These are phyloP conservation scores for Ascocoryne sarcoides DNA, from an alignment of 2,329 filamentous ascomycete species.

Conservation along the genomic window DNA sequence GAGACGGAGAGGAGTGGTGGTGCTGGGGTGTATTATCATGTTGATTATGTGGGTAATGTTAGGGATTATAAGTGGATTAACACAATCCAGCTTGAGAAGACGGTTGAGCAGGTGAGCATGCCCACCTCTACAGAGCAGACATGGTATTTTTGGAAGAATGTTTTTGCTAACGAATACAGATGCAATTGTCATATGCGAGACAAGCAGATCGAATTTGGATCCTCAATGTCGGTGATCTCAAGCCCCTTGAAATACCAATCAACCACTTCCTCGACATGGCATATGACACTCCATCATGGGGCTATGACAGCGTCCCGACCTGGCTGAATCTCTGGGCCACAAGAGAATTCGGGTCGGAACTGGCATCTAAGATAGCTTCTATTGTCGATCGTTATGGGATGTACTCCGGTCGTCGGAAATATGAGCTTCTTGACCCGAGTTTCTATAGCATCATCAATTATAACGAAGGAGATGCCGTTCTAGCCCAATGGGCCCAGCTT, in stretches of 20 bases:
- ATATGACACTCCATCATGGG: conserved; percentile 51
- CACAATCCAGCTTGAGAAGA: conserved; percentile 56
- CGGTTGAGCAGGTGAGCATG: conserved; percentile 43
- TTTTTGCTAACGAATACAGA: conserved; percentile 39
- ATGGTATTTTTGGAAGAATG: no score
- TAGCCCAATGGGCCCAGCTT: conserved; percentile 46
- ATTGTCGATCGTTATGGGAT: conserved; percentile 48
- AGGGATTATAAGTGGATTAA: conserved; percentile 53
- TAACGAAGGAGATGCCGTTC: conserved; percentile 50
- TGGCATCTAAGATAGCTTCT: conserved; percentile 39
- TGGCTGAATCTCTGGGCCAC: conserved; percentile 50
- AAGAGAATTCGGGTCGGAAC: conserved; percentile 45
- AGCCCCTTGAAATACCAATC: conserved; percentile 53
- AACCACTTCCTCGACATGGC: conserved; percentile 60
- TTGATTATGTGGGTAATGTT: conserved; percentile 43
- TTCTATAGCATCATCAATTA: conserved; percentile 56
- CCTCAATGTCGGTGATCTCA: conserved; percentile 56
- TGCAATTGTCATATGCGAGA: conserved; percentile 51
- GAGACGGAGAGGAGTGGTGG: conserved; percentile 53
- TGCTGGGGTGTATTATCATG: conserved; percentile 53
- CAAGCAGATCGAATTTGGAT: conserved; percentile 48
- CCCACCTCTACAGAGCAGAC: no score
- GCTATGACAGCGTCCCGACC: conserved; percentile 42
- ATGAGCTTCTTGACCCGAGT: conserved; percentile 49
- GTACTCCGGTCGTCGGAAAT: conserved; percentile 51